A percentile compares a stretch with the other conserved stretches of the same genome.
Conservation (phyloP, 306 rosid species). For the Prunus mira region DNA sequence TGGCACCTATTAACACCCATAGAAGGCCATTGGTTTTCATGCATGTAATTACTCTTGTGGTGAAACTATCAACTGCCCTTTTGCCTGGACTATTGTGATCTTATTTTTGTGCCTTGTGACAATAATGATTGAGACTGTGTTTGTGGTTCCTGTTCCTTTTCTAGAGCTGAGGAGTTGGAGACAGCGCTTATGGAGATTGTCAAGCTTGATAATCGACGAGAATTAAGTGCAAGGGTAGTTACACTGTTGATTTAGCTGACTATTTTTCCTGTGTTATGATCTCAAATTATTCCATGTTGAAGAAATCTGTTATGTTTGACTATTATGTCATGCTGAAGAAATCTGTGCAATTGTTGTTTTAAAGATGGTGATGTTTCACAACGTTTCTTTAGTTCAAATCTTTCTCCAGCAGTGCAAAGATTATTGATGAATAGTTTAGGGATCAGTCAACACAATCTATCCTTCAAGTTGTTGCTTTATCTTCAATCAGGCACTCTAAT, state of each 20-base stretch:
- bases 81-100: background rate
- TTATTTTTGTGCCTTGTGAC: background rate
- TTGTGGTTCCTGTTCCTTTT: conserved; percentile 25
- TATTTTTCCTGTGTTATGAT: conserved; percentile 18
- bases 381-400: conserved; percentile 1
- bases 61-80: background rate
- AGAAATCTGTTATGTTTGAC: background rate
- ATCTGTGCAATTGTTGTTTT: conserved; percentile 11
- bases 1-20: background rate
- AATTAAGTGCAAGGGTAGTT: conserved; percentile 81
- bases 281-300: background rate
- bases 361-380: conserved; percentile 8
- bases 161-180: conserved; percentile 94
- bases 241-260: conserved; percentile 26
- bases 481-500: background rate
- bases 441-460: background rate
- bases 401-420: background rate
- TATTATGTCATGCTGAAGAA: conserved; percentile 3
- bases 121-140: conserved; percentile 24
- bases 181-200: conserved; percentile 94
- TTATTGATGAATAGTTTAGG: background rate
- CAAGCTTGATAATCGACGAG: conserved; percentile 67
- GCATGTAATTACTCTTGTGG: background rate
- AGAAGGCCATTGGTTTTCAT: background rate
- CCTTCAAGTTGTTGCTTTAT: background rate